These are phyloP conservation scores for Yamadazyma endophytica DNA, from an alignment of 805 yeast species.

Conservation along the genomic window DNA sequence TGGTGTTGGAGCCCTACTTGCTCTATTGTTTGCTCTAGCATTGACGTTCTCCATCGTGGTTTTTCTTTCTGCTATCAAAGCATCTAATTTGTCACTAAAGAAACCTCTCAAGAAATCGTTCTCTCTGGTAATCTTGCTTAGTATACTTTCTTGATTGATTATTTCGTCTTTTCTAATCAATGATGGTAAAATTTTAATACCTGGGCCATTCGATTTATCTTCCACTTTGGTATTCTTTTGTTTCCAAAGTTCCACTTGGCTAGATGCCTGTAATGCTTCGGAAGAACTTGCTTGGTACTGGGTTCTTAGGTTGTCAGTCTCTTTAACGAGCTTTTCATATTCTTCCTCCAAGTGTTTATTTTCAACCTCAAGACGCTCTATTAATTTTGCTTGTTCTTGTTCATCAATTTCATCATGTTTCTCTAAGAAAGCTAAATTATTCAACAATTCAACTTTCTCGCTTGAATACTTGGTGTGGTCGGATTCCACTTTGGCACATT, in stretches of 20 bases:
- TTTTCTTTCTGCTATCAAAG: constrained; percentile 31
- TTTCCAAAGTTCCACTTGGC: constrained; percentile 15
- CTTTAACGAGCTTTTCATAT: constrained; percentile 20
- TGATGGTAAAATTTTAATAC: constrained; percentile 30
- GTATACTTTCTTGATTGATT: constrained; percentile 20
- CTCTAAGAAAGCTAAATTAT: constrained; percentile 5
- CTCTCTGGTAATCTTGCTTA: constrained; percentile 21
- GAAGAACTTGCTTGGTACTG: constrained; percentile 32
- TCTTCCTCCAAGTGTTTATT: constrained; percentile 20
- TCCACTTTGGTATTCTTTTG: constrained; percentile 15
- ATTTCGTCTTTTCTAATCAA: constrained; percentile 31
- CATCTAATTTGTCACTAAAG: constrained; percentile 29
- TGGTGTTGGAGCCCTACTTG: constrained; percentile 38
- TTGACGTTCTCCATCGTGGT: constrained; percentile 23
- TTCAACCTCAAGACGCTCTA: constrained; percentile 24
- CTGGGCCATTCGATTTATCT: constrained; percentile 27
- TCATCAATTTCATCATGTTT: constrained; percentile 3
- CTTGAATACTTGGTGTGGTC: constrained; percentile 21
- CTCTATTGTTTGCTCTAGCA: constrained; percentile 28
- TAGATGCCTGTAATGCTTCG: constrained; percentile 27
- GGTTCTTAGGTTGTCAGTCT: constrained; percentile 23
- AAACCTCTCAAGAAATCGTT: constrained; percentile 25
- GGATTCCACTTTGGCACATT: constrained; percentile 25
- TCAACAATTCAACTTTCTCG: constrained; percentile 12
- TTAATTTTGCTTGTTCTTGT: constrained; percentile 17